A percentile compares a stretch with the other conserved stretches of the same genome.
Evolutionary conservation across 2,329 filamentous ascomycete species (phyloP).

Genomic region (Tympanopsis confertula): DNA sequence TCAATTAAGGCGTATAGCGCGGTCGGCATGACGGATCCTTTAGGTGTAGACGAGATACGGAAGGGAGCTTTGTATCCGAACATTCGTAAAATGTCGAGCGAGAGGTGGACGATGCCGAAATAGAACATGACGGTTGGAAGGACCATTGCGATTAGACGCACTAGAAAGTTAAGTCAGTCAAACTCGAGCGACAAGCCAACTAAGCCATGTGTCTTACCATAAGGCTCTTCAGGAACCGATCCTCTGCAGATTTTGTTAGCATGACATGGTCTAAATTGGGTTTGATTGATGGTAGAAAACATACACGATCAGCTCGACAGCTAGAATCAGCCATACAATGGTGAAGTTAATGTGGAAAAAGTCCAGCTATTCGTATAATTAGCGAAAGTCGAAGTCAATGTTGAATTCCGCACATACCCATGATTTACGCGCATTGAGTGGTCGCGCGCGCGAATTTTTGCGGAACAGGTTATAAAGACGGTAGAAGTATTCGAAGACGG

Average conservation of each 20-base stretch:
- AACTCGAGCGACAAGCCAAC: not conserved
- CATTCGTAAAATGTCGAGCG: constrained; percentile 24
- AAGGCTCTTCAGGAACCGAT: constrained; percentile 23
- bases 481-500: constrained; percentile 27
- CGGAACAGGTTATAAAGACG: constrained; percentile 23
- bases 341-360: constrained; percentile 32
- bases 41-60: constrained; percentile 50
- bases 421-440: constrained; percentile 26
- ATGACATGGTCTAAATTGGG: not conserved
- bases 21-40: constrained; percentile 45
- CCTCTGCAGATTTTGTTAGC: constrained; percentile 12
- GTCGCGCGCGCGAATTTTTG: constrained; percentile 20
- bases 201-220: constrained; percentile 14
- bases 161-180: constrained; percentile 11
- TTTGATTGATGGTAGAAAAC: constrained; percentile 5
- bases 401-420: constrained; percentile 16
- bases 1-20: constrained; percentile 55
- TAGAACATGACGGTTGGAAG: constrained; percentile 31
- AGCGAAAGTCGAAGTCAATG: constrained; percentile 1
- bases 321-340: constrained; percentile 27
- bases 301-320: constrained; percentile 26
- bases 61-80: constrained; percentile 35
- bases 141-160: constrained; percentile 28
- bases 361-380: constrained; percentile 18
- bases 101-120: constrained; percentile 25